Percentiles rank a stretch among this genome's conserved stretches.
Evolutionary conservation across 139 green algal genomes (phyloP).

Genomic region (Tetratostichococcus sp.): DNA sequence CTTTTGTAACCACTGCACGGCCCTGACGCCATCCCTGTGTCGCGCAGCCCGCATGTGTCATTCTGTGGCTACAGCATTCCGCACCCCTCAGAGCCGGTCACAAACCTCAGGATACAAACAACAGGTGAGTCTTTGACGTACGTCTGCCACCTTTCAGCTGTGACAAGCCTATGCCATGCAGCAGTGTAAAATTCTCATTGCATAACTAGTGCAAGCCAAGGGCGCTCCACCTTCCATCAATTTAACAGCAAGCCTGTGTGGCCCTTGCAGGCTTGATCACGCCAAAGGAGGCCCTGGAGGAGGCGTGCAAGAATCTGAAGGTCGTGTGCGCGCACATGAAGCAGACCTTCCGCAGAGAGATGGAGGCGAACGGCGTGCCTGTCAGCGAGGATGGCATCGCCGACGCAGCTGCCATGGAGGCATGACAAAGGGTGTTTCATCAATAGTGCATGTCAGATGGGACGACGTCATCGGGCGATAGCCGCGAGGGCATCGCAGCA

Average conservation of each 20-base stretch:
- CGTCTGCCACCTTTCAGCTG: background rate
- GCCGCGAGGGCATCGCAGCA: too few species aligned
- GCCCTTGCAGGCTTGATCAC: constrained; percentile 52
- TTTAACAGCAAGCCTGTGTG: too few species aligned
- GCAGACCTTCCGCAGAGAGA: constrained; percentile 17
- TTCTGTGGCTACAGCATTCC: constrained; percentile 83
- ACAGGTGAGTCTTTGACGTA: constrained; percentile 38
- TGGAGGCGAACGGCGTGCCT: background rate
- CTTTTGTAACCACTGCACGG: too few species aligned
- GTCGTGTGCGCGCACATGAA: constrained; percentile 45
- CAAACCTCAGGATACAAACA: constrained; percentile 83
- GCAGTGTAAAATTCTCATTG: too few species aligned
- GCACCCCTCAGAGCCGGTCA: constrained; percentile 74
- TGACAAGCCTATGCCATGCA: too few species aligned
- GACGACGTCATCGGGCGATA: too few species aligned
- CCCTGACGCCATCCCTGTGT: too few species aligned
- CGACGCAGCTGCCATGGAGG: background rate
- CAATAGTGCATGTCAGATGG: too few species aligned
- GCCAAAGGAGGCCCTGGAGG: constrained; percentile 37
- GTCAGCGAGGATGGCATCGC: background rate
- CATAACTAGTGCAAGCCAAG: too few species aligned
- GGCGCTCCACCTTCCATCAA: too few species aligned
- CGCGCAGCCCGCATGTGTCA: constrained; percentile 57
- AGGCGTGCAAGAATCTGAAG: constrained; percentile 42
- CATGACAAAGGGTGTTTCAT: too few species aligned